These are phyloP conservation scores for Sporothrix globosa DNA, from an alignment of 2,329 filamentous ascomycete species.

Conservation along the genomic window DNA sequence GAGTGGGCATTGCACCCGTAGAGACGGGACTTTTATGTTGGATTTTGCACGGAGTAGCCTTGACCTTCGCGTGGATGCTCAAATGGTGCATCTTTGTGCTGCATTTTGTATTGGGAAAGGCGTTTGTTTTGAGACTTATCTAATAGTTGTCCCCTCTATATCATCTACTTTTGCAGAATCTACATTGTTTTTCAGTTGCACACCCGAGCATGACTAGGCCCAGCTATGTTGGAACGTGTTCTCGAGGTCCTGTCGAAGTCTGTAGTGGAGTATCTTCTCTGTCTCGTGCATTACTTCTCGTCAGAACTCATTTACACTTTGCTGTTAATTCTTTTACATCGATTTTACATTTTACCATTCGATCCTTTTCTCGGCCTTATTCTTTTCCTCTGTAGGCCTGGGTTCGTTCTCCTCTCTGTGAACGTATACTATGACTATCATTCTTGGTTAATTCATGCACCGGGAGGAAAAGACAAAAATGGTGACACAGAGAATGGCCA, in stretches of 20 bases:
- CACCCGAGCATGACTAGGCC: neutral
- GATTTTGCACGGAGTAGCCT: neutral
- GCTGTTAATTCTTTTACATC: no score
- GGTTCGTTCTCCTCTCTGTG: no score
- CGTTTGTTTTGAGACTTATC: neutral
- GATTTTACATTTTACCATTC: constrained; percentile 9
- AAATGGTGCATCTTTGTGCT: neutral
- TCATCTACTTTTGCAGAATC: neutral
- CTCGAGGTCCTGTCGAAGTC: no score
- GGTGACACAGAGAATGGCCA: neutral
- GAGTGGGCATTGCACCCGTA: neutral
- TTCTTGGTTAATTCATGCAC: neutral
- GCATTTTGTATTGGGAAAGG: neutral
- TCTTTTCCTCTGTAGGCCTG: neutral
- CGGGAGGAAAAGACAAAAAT: neutral
- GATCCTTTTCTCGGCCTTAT: constrained; percentile 23
- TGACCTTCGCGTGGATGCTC: neutral
- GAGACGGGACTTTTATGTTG: neutral
- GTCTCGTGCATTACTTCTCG: neutral
- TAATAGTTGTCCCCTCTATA: neutral
- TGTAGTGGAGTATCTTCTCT: neutral
- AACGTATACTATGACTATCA: no score
- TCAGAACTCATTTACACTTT: neutral
- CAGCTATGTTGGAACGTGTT: neutral
- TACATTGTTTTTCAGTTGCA: neutral